Evolutionary conservation across 352 stramenopile species (phyloP).

Genomic region (Phytopythium oedochilum): DNA sequence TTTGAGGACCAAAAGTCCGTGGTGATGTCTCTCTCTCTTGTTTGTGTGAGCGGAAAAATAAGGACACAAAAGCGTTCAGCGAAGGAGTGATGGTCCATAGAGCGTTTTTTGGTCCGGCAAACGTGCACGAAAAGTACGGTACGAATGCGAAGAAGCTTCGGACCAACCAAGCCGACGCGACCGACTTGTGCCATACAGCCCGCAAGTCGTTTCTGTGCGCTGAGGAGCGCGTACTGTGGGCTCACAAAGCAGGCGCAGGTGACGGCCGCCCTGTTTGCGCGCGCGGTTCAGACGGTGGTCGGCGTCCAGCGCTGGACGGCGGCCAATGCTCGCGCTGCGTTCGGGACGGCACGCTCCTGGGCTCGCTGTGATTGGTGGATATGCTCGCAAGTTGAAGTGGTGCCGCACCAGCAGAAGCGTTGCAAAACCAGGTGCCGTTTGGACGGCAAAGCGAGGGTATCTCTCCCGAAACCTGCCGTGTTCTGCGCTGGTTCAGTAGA

Average conservation of each 20-base stretch:
- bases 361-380: not conserved
- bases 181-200: not conserved
- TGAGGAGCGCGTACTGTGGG: not conserved
- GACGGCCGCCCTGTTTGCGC: not conserved
- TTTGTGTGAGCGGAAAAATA: not conserved
- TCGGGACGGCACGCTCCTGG: not conserved
- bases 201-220: not conserved
- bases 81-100: not conserved
- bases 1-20: too few species aligned
- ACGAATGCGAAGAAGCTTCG: too few species aligned
- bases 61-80: not conserved
- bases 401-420: not conserved
- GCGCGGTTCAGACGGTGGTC: conserved; percentile 1
- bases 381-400: conserved; percentile 1
- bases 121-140: not conserved
- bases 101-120: not conserved
- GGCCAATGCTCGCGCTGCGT: not conserved
- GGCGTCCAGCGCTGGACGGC: not conserved
- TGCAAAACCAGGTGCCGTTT: not conserved
- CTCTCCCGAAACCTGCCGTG: not conserved
- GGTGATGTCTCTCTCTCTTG: too few species aligned
- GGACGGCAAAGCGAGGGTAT: not conserved
- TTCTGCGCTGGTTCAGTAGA: not conserved
- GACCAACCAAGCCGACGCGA: not conserved
- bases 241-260: not conserved